Base-by-base conservation (phyloP, 2,329 filamentous ascomycete genomes). In the Cladosporium sp. region DNA sequence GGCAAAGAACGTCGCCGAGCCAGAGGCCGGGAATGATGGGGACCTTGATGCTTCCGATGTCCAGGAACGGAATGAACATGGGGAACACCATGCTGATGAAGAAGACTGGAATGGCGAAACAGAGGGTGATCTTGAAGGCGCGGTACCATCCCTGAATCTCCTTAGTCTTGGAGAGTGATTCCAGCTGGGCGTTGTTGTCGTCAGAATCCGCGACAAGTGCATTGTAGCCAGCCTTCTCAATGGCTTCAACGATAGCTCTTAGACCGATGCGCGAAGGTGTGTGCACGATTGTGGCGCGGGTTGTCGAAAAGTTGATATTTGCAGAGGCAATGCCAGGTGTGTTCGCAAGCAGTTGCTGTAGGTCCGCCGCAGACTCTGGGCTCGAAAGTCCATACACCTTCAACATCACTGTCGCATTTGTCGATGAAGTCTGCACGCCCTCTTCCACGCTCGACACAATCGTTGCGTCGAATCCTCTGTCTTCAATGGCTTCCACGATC, bases 121-220 rank as follows among this genome's bases (percentile, higher is more conserved):
- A 83, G 3, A 92, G 73, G 0, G 93, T 97, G 8, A 90, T 84
- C 68, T 85, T 84, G 78, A 98, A 96, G 0, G 93, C 92, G 33
- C 83, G 86, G 68, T 87, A 88, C 95, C 95, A 99, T 78, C 97
- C 93, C 69, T 90, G 91, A 68, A 99, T 97, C 78, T 99, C 95
- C 71, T 92, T 91, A 0, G 95, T 98, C 80, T 99, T 99, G 10
- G 95, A 91, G 2, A 99, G 84, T 1, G 95, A 98, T 77, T 98
- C 93, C 2, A 99, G 85, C 76, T 99, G 95, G 1, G 95, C 94
- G 74, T 96, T 96, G 77, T 96, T 98, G 79, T 99, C 95, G 72
- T 98, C 92, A 62, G 89, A 90, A 70, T 98, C 94, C 0, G 93
- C 89, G 12, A 98, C 86, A 2, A 99, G 82, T 1, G 94, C 95